phyloP scores from a whole-genome alignment of 257 asterid species.

The Solanum etuberosum region DNA sequence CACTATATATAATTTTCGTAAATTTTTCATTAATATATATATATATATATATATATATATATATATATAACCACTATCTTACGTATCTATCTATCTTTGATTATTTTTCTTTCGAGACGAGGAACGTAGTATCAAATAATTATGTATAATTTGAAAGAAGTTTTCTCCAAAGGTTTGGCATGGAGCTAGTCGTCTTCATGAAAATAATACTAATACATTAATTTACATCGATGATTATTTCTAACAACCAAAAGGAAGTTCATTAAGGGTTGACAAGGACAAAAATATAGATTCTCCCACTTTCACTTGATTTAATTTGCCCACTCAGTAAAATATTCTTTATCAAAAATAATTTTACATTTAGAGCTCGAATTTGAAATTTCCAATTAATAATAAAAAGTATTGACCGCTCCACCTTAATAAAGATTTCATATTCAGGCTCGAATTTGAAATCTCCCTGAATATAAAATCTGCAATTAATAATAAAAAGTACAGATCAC shows the following conservation, averaged over 20 bases:
- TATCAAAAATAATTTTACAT: not conserved
- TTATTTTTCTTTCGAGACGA: not conserved
- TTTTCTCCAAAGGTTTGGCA: not conserved
- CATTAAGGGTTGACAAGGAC: not conserved
- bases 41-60: too few species aligned
- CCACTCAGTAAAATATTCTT: rapidly evolving
- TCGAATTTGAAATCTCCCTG: too few species aligned
- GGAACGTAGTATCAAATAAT: not conserved
- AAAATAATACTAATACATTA: not conserved
- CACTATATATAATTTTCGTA: too few species aligned
- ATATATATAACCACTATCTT: not conserved
- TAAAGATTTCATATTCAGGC: too few species aligned
- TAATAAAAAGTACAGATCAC: too few species aligned
- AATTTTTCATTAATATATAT: too few species aligned
- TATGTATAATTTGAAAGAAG: not conserved
- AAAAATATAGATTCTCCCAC: not conserved
- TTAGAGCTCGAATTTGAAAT: rapidly evolving
- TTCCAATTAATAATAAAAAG: too few species aligned
- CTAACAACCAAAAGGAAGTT: not conserved
- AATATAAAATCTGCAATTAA: too few species aligned
- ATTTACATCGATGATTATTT: not conserved
- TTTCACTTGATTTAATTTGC: not conserved
- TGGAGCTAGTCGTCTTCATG: not conserved
- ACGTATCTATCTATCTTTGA: not conserved
- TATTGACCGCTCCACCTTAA: too few species aligned